Evolutionary conservation across 768 basidiomycete species (phyloP), one percentile per base, ranked within the genome.

Genomic region (Pulveroboletus sp.): DNA sequence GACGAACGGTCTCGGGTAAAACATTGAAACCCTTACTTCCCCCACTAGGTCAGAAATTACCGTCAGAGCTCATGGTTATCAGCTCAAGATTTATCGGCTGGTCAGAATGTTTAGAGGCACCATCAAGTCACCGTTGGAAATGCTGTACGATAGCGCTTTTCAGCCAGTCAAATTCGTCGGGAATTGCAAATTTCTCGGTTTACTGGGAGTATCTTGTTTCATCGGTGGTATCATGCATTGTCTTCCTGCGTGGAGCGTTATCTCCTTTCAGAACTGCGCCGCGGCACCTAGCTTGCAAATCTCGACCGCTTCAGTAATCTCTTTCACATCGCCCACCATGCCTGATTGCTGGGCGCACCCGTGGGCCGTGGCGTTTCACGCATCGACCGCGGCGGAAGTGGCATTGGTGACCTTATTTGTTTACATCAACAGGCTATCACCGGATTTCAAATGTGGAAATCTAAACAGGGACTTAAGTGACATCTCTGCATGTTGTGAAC

Each of bases 371-470:
- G 42, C 19, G 43, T 43, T 51, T 48, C 43, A 42, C 16, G 16
- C 37, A 25, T 25, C 24, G 14, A 47, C 40, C n/a, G 41, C 41
- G 35, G 35, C 33, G 27, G 19, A 41, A 37, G 25, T 23, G 20
- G n/a, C 17, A 33, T 38, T 23, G 20, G 17, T 52, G 21, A 27
- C 37, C 25, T 40, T 35, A 49, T 47, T 20, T n/a, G 46, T 21
- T 29, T 17, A 19, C 24, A 2, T 21, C 43, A 40, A 27, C 29
- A 20, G 25, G 31, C 35, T 29, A 27, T 48, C 33, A 29, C n/a
- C 45, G 45, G 46, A 56, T 51, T 48, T 55, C 48, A 50, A 61
- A 58, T 49, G n/a, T 7, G 17, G 45, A 40, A 17, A 29, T 39
- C 23, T 29, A 45, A 51, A 40, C 19, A 20, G 27, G 32, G 17